Evolutionary conservation across 768 basidiomycete genomes (phyloP), one percentile per base, ranked within the genome.

Genomic region (Leccinum imitatum): DNA sequence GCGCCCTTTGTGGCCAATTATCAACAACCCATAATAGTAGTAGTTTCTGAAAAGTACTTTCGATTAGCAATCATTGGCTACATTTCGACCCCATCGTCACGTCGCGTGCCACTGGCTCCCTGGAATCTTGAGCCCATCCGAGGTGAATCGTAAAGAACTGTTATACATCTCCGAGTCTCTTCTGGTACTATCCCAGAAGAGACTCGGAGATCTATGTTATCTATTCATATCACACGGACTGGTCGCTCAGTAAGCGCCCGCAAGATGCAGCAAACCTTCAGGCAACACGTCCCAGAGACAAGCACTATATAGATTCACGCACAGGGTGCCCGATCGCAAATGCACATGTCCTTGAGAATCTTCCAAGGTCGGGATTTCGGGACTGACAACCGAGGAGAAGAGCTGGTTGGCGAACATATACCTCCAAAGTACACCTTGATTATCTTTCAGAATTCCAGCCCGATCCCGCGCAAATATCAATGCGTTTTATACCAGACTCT

Each of bases 261-360:
- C 33, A n/a, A 30, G 0, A 98, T 97, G 96, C 96, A 98, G 76
- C 91, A 95, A 75, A 94, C 93, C 0, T 86, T 97, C 23, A 67
- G 87, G 58, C 80, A 83, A 21, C 86, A 88, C 61, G 95, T 94
- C 68, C 89, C 88, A 19, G 75, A 85, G 50, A 81, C 84, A 78
- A n/a, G 87, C 85, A 6, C 82, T 31, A 3, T 93, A 95, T 72
- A 82, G 81, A 39, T 95, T 95, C 73, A 93, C 86, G 2, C 90
- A 95, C 71, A 87, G 95, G 59, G 83, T 84, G 65, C 77, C 79
- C 41, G 75, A 79, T 46, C 72, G 67, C 14, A 53, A 17, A 13
- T 35, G 33, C 33, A 35, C 11, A 52, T 74, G 64, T 10, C 9
- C 30, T 31, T 31, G 30, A 31, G 30, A n/a, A 76, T 67, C 83